Evolutionary conservation across 2,329 filamentous ascomycete genomes (phyloP), one percentile per base, ranked within the genome.

Genomic region (Fusarium sp.): DNA sequence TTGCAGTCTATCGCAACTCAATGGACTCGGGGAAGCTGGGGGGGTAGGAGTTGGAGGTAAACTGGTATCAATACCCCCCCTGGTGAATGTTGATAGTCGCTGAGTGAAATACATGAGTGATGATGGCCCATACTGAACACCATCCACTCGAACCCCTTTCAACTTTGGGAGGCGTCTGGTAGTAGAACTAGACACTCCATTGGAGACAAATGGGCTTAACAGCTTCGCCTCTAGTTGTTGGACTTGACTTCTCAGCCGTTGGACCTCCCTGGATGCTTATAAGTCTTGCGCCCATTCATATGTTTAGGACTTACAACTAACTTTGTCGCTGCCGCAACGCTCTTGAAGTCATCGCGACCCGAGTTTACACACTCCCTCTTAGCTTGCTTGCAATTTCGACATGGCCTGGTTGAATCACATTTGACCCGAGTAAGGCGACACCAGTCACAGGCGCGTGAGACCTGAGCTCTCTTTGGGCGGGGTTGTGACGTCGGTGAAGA

Each of bases 391-490:
- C 72, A 74, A 26, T 67, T 74, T 11, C 67, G 61, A 62, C 74
- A 76, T 3, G 74, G 74, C n/a, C 73, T 39, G 4, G 69, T 67
- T 7, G 71, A 67, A 50, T 76, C 75, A 53, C 75, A 76, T 28
- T 75, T 76, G 43, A 76, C 71, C 26, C 75, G 66, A 7, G 68
- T 69, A 19, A 75, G 65, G 13, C 74, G 75, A 65, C 75, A 76
- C 74, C 74, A 75, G 56, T 75, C 75, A 49, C 75, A 76, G 9
- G 75, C 75, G 5, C 75, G 62, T 4, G 75, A 73, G 52, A 76
- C 75, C 17, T 75, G 75, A 33, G 68, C 72, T 43, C 75, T 65
- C 52, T 75, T 76, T n/a, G 71, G 60, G 35, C 72, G 72, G 41
- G 65, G 68, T 51, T 74, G 69, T 28, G 65, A 58, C 22, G 60